phyloP scores from a whole-genome alignment of 164 flowering plant species.

The Brasenia schreberi region DNA sequence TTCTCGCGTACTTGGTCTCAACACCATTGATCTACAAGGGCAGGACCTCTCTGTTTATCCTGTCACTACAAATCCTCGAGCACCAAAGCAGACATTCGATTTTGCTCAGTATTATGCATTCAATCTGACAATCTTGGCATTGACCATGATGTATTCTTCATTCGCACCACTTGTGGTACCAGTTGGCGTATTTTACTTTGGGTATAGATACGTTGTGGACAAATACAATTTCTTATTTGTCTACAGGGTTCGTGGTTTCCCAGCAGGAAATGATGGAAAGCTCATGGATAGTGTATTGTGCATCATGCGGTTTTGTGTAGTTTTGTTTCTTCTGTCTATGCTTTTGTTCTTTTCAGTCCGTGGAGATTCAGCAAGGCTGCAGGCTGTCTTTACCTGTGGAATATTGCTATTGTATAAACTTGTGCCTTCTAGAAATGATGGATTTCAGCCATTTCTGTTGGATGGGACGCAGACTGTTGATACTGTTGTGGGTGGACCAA shows the following conservation, averaged over 20 bases:
- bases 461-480: slow-evolving; percentile 75
- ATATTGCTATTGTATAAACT: slow-evolving; percentile 63
- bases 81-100: slow-evolving; percentile 87
- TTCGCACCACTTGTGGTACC: slow-evolving; percentile 93
- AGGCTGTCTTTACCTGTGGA: slow-evolving; percentile 86
- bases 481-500: slow-evolving; percentile 55
- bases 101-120: slow-evolving; percentile 99
- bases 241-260: slow-evolving; percentile 92
- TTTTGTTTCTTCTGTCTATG: slow-evolving; percentile 84
- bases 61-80: slow-evolving; percentile 63
- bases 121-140: slow-evolving; percentile 89
- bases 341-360: slow-evolving; percentile 79
- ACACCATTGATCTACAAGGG: slow-evolving; percentile 38
- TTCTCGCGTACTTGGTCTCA: slow-evolving; percentile 14
- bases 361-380: slow-evolving; percentile 88
- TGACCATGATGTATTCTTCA: slow-evolving; percentile 83
- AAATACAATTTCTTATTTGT: slow-evolving; percentile 94
- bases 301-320: slow-evolving; percentile 89
- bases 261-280: slow-evolving; percentile 95
- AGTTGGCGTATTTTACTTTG: slow-evolving; percentile 89
- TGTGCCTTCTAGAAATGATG: slow-evolving; percentile 61
- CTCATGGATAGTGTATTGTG: slow-evolving; percentile 85
- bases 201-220: slow-evolving; percentile 90
- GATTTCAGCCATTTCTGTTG: slow-evolving; percentile 55
- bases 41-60: slow-evolving; percentile 81